Base-by-base conservation (phyloP, 1,284 basidiomycete genomes). In the Cryptococcus hybrid region DNA sequence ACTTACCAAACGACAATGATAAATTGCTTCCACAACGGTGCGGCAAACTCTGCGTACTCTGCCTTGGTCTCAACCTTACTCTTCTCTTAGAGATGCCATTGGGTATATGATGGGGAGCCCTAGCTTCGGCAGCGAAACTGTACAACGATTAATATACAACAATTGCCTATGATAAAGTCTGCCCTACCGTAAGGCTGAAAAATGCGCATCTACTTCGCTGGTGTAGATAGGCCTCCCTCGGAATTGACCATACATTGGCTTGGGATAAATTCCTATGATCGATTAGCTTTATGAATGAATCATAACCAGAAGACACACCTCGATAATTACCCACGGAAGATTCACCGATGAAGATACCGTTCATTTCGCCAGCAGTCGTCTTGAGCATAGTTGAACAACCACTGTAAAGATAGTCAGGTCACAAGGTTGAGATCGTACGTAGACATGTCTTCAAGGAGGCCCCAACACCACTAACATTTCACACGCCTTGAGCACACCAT, bases 341-440 rank as follows among this genome's bases (percentile, higher is more conserved):
- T 7, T 80, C 78, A 42, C 75, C 72, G 44, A 80, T 67, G 57
- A 71, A 78, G 63, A 81, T 79, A 7, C 80, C 80, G 60, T 82
- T 80, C 53, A 78, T 82, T 66, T 84, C 80, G 40, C 82, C 82
- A 1, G 83, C 78, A 56, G 85, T 80, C 9, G 82, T 80, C 70
- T 85, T 79, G 63, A 85, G 71, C 47, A 78, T 76, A 0, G 83
- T 77, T 55, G 85, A 67, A 66, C 90, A 91, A 80, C 87, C 79
- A 85, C 76, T 78, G 36, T 65, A 12, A 46, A 30, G 42, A 4
- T 24, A 35, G 42, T 54, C 39, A 55, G 55, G 43, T 24, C 47
- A 24, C 3, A 24, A 24, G 24, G 24, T 24, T 24, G 24, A 24
- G 24, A 24, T 24, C 24, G 24, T 24, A 24, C 1, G 24, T 24